These are phyloP conservation scores for Vitis amurensis DNA, from an alignment of 164 flowering plant genomes.

Conservation along the genomic window DNA sequence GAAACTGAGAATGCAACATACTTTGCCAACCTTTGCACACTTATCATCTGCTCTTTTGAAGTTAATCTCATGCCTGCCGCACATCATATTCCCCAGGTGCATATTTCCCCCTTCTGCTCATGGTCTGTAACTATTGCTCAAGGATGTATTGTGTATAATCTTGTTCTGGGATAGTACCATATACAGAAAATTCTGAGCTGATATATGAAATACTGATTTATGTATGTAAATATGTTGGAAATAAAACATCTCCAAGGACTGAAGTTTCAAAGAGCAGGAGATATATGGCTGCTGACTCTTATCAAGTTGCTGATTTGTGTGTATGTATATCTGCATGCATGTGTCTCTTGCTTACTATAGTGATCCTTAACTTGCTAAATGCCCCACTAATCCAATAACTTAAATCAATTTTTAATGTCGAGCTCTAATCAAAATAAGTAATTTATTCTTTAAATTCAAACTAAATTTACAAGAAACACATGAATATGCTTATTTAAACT, in stretches of 20 bases:
- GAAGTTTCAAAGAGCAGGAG: not conserved
- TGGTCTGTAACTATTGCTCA: not conserved
- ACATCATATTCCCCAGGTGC: not conserved
- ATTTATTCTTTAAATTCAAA: too few relatives aligned
- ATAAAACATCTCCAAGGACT: not conserved
- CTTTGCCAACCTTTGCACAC: not conserved
- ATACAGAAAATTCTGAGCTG: not conserved
- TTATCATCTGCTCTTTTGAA: not conserved
- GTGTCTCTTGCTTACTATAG: too few relatives aligned
- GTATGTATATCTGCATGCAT: too few relatives aligned
- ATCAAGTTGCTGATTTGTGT: not conserved
- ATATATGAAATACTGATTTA: not conserved
- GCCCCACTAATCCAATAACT: too few relatives aligned
- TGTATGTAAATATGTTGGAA: slow-evolving; percentile 1
- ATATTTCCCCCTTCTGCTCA: not conserved
- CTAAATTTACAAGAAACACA: too few relatives aligned
- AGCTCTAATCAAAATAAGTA: too few relatives aligned
- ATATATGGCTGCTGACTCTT: not conserved
- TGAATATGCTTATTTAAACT: too few relatives aligned
- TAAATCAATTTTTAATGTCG: too few relatives aligned
- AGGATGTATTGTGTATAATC: not conserved
- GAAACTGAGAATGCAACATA: not conserved
- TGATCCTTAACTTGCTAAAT: too few relatives aligned
- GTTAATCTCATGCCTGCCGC: not conserved
- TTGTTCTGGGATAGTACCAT: not conserved